phyloP scores from a whole-genome alignment of 139 green algal species.

The Tetraselmis striata region DNA sequence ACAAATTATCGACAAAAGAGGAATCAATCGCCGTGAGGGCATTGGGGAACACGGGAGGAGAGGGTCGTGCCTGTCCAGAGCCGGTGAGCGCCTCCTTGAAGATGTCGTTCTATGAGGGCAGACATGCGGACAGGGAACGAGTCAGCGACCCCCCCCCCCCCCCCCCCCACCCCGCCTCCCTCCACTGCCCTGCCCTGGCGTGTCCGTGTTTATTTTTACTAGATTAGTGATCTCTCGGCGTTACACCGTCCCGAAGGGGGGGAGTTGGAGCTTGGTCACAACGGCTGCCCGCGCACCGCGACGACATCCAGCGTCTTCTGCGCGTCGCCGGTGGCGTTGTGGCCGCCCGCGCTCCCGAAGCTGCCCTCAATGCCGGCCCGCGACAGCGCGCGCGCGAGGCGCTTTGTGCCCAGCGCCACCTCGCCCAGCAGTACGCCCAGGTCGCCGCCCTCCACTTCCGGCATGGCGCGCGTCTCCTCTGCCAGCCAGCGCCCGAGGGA shows the following conservation, averaged over 20 bases:
- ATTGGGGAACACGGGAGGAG: too few relatives aligned
- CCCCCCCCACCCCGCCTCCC: too few relatives aligned
- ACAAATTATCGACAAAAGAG: too few relatives aligned
- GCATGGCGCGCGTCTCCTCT: neutral
- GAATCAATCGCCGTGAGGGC: too few relatives aligned
- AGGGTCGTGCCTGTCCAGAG: too few relatives aligned
- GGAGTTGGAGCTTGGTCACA: too few relatives aligned
- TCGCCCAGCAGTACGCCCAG: neutral
- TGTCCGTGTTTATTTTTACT: too few relatives aligned
- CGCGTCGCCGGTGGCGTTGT: slow-evolving; percentile 27
- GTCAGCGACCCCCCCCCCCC: too few relatives aligned
- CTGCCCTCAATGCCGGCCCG: slow-evolving; percentile 35
- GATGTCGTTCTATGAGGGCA: slow-evolving; percentile 36
- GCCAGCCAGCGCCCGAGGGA: neutral
- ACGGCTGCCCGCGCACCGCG: slow-evolving; percentile 23
- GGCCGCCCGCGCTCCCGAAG: slow-evolving; percentile 13
- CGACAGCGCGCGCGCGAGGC: neutral
- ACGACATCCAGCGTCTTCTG: slow-evolving; percentile 56
- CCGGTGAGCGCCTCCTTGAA: slow-evolving; percentile 31
- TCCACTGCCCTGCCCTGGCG: too few relatives aligned
- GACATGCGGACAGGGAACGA: too few relatives aligned
- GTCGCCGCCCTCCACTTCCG: neutral
- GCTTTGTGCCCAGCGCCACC: neutral
- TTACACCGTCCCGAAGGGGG: too few relatives aligned
- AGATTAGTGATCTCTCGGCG: too few relatives aligned